Evolutionary conservation across 176 grass and related monocot genomes (phyloP).

Genomic region (Eleusine coracana): DNA sequence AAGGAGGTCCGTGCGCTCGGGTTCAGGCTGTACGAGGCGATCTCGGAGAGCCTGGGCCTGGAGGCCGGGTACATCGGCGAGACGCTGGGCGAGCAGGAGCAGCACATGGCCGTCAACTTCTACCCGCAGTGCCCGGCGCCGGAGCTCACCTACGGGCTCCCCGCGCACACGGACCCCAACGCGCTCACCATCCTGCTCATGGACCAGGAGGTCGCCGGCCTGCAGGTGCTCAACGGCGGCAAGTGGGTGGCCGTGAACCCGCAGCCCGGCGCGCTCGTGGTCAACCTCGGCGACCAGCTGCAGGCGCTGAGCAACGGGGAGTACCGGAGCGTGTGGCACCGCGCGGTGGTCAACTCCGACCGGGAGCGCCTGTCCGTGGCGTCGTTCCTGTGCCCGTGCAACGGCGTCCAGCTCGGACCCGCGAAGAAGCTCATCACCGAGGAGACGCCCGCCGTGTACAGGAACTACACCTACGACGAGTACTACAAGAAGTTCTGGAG

Average conservation of each 20-base stretch:
- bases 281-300: conserved; percentile 88
- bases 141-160: conserved; percentile 79
- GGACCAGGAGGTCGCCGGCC: conserved; percentile 73
- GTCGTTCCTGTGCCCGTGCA: conserved; percentile 88
- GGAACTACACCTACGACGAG: conserved; percentile 75
- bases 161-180: conserved; percentile 85
- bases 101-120: conserved; percentile 92
- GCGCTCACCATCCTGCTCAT: conserved; percentile 85
- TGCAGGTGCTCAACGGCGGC: conserved; percentile 61
- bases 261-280: conserved; percentile 54
- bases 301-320: conserved; percentile 83
- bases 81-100: conserved; percentile 73
- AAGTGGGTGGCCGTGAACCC: conserved; percentile 80
- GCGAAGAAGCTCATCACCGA: conserved; percentile 59
- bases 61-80: conserved; percentile 58
- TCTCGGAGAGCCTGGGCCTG: conserved; percentile 71
- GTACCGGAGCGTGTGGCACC: conserved; percentile 87
- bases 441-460: conserved; percentile 56
- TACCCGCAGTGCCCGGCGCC: conserved; percentile 77
- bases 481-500: conserved; percentile 94
- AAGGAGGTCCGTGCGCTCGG: conserved; percentile 61
- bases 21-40: conserved; percentile 55
- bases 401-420: conserved; percentile 56
- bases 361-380: conserved; percentile 69
- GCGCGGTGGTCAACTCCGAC: conserved; percentile 73